Conservation (phyloP, 164 flowering plant species). For the Magnolia officinalis region DNA sequence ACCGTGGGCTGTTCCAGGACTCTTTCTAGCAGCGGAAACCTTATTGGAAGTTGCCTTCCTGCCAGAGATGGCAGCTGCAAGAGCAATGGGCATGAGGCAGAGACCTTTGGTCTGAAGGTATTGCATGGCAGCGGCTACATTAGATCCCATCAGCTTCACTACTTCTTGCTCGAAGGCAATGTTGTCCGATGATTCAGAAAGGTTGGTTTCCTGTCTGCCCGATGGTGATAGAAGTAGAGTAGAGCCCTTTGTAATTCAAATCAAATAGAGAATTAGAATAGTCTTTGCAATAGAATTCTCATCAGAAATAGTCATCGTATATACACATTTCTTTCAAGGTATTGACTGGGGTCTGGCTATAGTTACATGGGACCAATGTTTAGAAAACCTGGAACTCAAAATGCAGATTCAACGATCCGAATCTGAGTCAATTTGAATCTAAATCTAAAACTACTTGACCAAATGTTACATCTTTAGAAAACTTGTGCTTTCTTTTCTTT, state of each 20-base stretch:
- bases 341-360: too few relatives aligned
- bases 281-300: too few relatives aligned
- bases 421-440: too few relatives aligned
- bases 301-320: too few relatives aligned
- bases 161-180: constrained; percentile 37
- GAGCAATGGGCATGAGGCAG: constrained; percentile 41
- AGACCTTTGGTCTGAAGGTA: constrained; percentile 37
- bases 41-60: constrained; percentile 8
- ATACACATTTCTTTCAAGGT: too few relatives aligned
- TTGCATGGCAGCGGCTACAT: constrained; percentile 34
- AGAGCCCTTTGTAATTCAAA: constrained; percentile 22
- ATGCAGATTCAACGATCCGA: too few relatives aligned
- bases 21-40: constrained; percentile 13
- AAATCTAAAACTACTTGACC: too few relatives aligned
- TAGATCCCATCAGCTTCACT: constrained; percentile 37
- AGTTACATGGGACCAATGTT: too few relatives aligned
- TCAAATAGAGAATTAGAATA: too few relatives aligned
- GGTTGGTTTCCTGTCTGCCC: constrained; percentile 16
- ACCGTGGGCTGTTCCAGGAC: constrained; percentile 5
- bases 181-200: constrained; percentile 20
- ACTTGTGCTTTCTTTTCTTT: too few relatives aligned
- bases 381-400: too few relatives aligned
- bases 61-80: constrained; percentile 32
- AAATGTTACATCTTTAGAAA: too few relatives aligned
- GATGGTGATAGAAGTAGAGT: constrained; percentile 24